Evolutionary conservation across 192 early-diverging fungal genomes (phyloP), one percentile per base, ranked within the genome.

Genomic region (Coemansia sp.): DNA sequence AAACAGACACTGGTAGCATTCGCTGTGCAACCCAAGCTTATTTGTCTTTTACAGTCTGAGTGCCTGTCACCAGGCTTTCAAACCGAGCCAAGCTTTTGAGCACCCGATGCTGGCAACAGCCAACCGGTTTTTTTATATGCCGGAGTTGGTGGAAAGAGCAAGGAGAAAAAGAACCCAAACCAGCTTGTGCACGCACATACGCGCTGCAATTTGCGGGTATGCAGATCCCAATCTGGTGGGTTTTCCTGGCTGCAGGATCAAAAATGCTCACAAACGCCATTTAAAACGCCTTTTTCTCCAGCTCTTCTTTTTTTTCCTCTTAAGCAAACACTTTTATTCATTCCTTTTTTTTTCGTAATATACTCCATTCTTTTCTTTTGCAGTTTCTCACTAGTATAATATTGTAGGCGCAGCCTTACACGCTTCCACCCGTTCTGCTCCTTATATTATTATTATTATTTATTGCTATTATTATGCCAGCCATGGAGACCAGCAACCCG

Each of bases 401-500:
- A n/a, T 54, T 5, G 5, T 5, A 3, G 42, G 42, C 10, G 42
- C 42, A 54, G 51, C 51, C 3, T 22, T 22, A 54, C 51, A 54
- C 25, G 18, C 12, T 22, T 30, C 51, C 22, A 54, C 22, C 12
- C 6, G 4, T 60, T 45, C 6, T 8, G 16, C 28, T 38, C 59
- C 38, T 8, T 30, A 29, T 54, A 29, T 22, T 48, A 17, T 48
- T 48, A 25, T 25, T 25, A 25, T 25, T 25, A 25, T 25, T 25
- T 25, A 25, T 25, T 25, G 32, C 34, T 29, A 52, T 68, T 29
- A 69, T 58, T 62, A 32, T 63, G 22, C 48, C 78, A 18, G 56
- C 66, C 42, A 71, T 72, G 64, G 78, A 81, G 63, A 55, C 78
- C 5, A 67, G 78, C 60, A 73, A 63, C 22, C 78, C 78, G 30